Conservation (phyloP, 2,329 filamentous ascomycete genomes). For the Phyllosticta paracitricarpa region DNA sequence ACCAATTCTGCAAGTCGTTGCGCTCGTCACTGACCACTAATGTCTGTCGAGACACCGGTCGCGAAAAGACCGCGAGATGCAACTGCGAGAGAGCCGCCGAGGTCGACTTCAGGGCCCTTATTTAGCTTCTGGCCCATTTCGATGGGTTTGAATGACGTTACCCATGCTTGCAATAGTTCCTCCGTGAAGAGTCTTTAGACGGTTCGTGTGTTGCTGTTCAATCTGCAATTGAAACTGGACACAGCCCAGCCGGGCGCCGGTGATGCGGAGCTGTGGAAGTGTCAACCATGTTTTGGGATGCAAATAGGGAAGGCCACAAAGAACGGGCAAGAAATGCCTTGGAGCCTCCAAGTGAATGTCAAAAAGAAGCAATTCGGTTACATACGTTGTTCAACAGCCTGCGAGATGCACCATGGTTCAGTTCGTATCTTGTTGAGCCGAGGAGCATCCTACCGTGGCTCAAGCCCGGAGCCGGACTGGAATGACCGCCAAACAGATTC, state of each 20-base stretch:
- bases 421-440: not conserved
- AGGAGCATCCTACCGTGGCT: constrained; percentile 57
- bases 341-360: not conserved
- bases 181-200: constrained; percentile 65
- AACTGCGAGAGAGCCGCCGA: constrained; percentile 56
- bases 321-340: not conserved
- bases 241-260: constrained; percentile 52
- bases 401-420: not conserved
- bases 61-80: constrained; percentile 55
- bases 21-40: constrained; percentile 39
- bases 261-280: constrained; percentile 51
- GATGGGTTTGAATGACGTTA: constrained; percentile 2
- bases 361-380: not conserved
- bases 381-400: constrained; percentile 33
- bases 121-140: not conserved
- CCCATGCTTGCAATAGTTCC: constrained; percentile 68
- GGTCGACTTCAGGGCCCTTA: constrained; percentile 39
- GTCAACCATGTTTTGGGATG: not conserved
- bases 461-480: constrained; percentile 72
- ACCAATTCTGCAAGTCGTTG: not conserved
- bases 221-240: constrained; percentile 72
- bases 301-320: not conserved
- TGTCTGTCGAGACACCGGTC: constrained; percentile 57
- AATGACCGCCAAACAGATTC: constrained; percentile 68
- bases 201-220: constrained; percentile 69